Base-by-base conservation (phyloP, 139 green algal genomes). In the Spirogloea muscicola region DNA sequence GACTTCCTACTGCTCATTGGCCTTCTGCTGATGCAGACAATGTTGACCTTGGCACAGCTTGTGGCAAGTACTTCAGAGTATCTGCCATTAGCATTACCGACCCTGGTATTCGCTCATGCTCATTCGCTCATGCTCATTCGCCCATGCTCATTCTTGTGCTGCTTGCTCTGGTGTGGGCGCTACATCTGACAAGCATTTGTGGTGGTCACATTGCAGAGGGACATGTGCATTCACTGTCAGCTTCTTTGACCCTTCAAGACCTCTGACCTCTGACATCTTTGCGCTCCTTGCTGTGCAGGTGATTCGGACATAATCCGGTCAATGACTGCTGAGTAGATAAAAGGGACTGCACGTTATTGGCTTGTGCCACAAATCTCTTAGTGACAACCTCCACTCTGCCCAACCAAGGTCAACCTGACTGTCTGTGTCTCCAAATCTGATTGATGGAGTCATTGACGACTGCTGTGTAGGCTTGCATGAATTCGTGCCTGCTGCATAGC, bases 21-120 rank as follows among this genome's bases (percentile, higher is more conserved):
- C 63, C 27, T 13, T 57, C 16, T 9, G 31, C 18, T 13, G 34
- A 3, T 70, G 39, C 57, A 85, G 77, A 96, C 91, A 99, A 99
- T 86, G 91, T 97, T 9, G 95, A 98, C 69, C 87, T 99, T 61
- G 95, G 95, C 51, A 99, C 95, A 38, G 90, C 95, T 10, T 99
- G 95, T 79, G 95, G 95, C 73, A 96, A 96, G 85, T 89, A 93
- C 73, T 97, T 95, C 90, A 81, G 93, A 27, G 92, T 97, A 21
- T 88, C 78, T 34, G 87, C 92, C 40, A 82, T 98, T 52, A 91
- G 90, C 77, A 96, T 99, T 87, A 97, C 94, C 31, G 95, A 99
- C 86, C 75, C 94, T 57, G 94, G 94, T 91, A 61, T 67, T 13
- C 10, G 16, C 29, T 65, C 13, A n/a, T 65, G 13, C 16, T 42